Base-by-base conservation (phyloP, 805 yeast species). In the Zygotorulaspora florentina region DNA sequence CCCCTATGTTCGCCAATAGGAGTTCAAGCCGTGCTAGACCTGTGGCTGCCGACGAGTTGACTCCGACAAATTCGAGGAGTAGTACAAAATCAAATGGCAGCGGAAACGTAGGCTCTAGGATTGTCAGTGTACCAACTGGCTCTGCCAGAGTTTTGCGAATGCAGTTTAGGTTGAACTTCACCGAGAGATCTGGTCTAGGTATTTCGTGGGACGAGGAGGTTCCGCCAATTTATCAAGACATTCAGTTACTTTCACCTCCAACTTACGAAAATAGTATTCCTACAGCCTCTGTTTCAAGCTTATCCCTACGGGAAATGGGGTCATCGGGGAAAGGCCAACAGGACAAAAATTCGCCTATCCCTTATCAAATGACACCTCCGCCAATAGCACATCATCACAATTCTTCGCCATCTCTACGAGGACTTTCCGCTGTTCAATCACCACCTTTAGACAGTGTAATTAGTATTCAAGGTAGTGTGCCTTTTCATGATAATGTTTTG, bases 201-300 rank as follows among this genome's bases (percentile, higher is more conserved):
- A 87, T 93, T 26, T 85, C 97, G 0, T 93, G 99, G 98, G 97
- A 91, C 66, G 97, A 91, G 61, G 99, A 93, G 66, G 98, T 95
- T 13, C 99, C 99, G 2, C 99, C 99, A 1, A 85, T 89, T 16
- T 93, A 93, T 59, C 87, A 80, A 43, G 91, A 88, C 54, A 89
- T 93, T 16, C 73, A 80, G 25, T 80, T 95, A 0, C 72, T 87
- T 35, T 80, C 90, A 17, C 99, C 99, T 0, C 99, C 99, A 1
- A 79, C 81, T 2, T 91, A 93, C 64, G 74, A 68, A 37, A 59
- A 58, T 35, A 60, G 52, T 23, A 36, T 41, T 12, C 31, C 42
- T 5, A 38, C 35, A 17, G 33, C 47, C 9, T 30, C 39, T 13
- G 43, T 29, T n/a, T 36, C 43, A 8, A 31, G 35, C 8, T 28